Conservation (phyloP, 768 basidiomycete genomes). For the Exidia glandulosa region DNA sequence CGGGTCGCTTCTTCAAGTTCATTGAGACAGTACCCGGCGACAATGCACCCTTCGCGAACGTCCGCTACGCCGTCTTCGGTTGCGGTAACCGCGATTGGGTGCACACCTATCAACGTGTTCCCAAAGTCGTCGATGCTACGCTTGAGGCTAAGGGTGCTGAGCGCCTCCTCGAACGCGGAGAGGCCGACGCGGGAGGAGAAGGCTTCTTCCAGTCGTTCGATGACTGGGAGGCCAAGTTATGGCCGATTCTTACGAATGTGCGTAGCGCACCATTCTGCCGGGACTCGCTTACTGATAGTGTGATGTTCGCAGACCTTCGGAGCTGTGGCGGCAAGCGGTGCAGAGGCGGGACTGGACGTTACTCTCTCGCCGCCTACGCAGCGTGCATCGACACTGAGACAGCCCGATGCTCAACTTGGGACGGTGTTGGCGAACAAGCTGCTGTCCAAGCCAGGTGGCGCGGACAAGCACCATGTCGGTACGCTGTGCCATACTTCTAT, state of each 20-base stretch:
- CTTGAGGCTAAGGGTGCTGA: slow-evolving; percentile 24
- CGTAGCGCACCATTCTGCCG: too few species aligned
- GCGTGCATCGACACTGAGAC: slow-evolving; percentile 25
- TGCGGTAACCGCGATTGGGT: slow-evolving; percentile 42
- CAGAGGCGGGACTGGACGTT: slow-evolving; percentile 17
- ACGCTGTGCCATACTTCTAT: background rate
- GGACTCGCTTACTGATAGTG: too few species aligned
- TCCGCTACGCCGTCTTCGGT: slow-evolving; percentile 37
- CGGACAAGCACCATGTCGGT: slow-evolving; percentile 34
- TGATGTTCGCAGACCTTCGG: slow-evolving; percentile 23
- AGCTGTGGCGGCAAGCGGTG: slow-evolving; percentile 11
- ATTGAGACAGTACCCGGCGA: slow-evolving; percentile 19
- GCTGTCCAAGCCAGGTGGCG: slow-evolving; percentile 15
- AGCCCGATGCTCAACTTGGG: slow-evolving; percentile 27
- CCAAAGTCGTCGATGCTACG: slow-evolving; percentile 27
- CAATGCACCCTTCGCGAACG: slow-evolving; percentile 16
- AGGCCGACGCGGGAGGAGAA: slow-evolving; percentile 30
- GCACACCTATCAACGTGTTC: slow-evolving; percentile 35
- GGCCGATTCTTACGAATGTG: slow-evolving; percentile 23
- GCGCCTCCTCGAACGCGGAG: slow-evolving; percentile 26
- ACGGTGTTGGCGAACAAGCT: slow-evolving; percentile 28
- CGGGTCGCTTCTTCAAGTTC: slow-evolving; percentile 33
- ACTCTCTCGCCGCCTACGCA: slow-evolving; percentile 17
- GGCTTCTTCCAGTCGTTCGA: slow-evolving; percentile 37
- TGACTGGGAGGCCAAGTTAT: slow-evolving; percentile 28